Base-by-base conservation (phyloP, 352 stramenopile species). In the Phytopythium cucurbitacearum region DNA sequence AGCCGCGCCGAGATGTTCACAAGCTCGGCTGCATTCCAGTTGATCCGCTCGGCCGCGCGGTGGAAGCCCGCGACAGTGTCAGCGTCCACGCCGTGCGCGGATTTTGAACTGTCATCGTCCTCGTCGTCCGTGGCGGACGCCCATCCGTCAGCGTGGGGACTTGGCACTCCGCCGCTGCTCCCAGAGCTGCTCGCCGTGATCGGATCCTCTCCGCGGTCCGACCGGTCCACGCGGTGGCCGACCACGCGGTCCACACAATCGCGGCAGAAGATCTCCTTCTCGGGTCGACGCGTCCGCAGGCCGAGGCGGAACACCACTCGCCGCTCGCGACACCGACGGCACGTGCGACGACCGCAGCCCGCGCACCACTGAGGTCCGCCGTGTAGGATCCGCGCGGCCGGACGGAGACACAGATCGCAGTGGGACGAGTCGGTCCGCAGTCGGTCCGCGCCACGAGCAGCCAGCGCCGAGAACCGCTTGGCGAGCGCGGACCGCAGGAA, bases 311-410 rank as follows among this genome's bases (percentile, higher is more conserved):
- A 88, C 1, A 86, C 63, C 3, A 58, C 70, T 44, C 74, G 76
- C 57, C 57, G 70, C 32, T 83, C 59, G 4, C 69, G 65, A 40
- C 77, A 88, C 37, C 69, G 73, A 16, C 43, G 52, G 48, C 77
- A 88, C 16, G 80, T 68, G n/a, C 75, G 75, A 11, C 66, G 70
- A 7, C 73, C 65, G 51, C 77, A 88, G n/a, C 74, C 77, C 57
- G 73, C 68, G 45, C 77, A 88, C 13, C 32, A 16, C n/a, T 13
- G 32, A 11, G 40, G 12, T 28, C n/a, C n/a, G 16, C 32, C n/a
- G n/a, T 45, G 12, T 36, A 51, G 6, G 8, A 28, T 28, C 21
- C 21, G 21, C 21, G 21, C 21, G 21, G 21, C 21, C 21, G 21
- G 21, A 28, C 21, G 21, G 21, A 28, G 21, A 28, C 77, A 88